Base-by-base conservation (phyloP, 495 filamentous ascomycete species). In the Penicillium tannophilum region DNA sequence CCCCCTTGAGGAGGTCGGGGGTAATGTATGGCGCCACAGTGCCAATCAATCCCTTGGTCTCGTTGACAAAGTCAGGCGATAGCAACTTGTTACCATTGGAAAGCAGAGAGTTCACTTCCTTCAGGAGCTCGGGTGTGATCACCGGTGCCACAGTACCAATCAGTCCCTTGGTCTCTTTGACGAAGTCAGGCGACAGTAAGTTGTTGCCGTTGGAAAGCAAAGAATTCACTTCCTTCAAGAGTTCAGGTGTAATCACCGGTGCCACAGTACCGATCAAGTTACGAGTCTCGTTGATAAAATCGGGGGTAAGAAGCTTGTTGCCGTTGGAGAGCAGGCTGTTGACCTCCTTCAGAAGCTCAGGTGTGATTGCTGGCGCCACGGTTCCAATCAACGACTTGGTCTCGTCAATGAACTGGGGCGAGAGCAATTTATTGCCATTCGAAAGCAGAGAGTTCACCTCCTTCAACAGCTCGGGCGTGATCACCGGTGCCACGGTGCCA, bases 111-210 rank as follows among this genome's bases (percentile, higher is more conserved):
- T 76, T 62, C n/a, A 82, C 67, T 46, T 72, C 72, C 59, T 74
- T 76, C 17, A 79, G 65, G 2, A 77, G 70, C 19, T 69, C 63
- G 1, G 77, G 76, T 9, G 75, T 80, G 28, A 82, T 70, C n/a
- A 79, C 63, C 19, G 78, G 70, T 17, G 62, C 58, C 10, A 77
- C 68, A 0, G 64, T 72, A 33, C 63, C 69, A 31, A 76, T 72
- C 28, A 78, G 61, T 6, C 61, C 64, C 39, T 72, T 66, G 14
- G 70, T 78, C 23, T 81, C 67, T 52, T 70, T 69, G 23, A 70
- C 68, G 47, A 72, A 70, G 2, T 64, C 57, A 2, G 64, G 26
- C 12, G 63, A 67, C 31, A 74, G 42, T 1, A 73, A 57, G 24
- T 65, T 51, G 55, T 76, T 74, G 56, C 77, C 73, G n/a, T 78